Evolutionary conservation across 768 basidiomycete genomes (phyloP).

Genomic region (Dendrothele bispora): DNA sequence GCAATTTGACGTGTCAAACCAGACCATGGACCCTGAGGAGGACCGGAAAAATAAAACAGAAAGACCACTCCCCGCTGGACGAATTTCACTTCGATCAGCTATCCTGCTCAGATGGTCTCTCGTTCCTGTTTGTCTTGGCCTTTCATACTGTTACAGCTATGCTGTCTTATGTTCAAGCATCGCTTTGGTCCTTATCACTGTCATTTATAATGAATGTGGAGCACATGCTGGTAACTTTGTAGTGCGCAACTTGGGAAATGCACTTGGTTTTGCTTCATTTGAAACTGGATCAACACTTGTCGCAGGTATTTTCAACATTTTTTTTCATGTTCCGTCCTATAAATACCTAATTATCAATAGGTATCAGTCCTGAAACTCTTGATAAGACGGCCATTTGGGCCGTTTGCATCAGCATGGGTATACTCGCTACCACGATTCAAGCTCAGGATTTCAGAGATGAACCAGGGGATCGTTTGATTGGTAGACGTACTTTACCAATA

Average conservation of each 20-base stretch:
- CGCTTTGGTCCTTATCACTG: constrained; percentile 10
- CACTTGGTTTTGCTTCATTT: constrained; percentile 15
- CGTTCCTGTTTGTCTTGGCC: constrained; percentile 21
- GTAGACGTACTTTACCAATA: constrained; percentile 31
- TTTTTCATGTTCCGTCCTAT: neutral
- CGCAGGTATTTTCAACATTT: constrained; percentile 14
- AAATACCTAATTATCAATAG: neutral
- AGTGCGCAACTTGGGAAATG: constrained; percentile 12
- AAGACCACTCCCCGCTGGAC: constrained; percentile 32
- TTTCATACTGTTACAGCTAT: constrained; percentile 13
- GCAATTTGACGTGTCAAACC: constrained; percentile 38
- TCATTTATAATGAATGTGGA: constrained; percentile 14
- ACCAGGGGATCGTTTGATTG: constrained; percentile 26
- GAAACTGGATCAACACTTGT: constrained; percentile 16
- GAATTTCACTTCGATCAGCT: constrained; percentile 22
- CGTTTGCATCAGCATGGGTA: constrained; percentile 20
- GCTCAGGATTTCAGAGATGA: constrained; percentile 34
- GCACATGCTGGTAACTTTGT: constrained; percentile 9
- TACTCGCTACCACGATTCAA: constrained; percentile 36
- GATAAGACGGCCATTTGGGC: neutral
- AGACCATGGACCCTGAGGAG: constrained; percentile 25
- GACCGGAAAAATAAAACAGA: constrained; percentile 33
- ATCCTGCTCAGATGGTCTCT: constrained; percentile 29
- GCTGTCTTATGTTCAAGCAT: constrained; percentile 12
- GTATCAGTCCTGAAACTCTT: neutral